Evolutionary conservation across 2,329 filamentous ascomycete species (phyloP).

Genomic region (Ceratocystis alfenasii): DNA sequence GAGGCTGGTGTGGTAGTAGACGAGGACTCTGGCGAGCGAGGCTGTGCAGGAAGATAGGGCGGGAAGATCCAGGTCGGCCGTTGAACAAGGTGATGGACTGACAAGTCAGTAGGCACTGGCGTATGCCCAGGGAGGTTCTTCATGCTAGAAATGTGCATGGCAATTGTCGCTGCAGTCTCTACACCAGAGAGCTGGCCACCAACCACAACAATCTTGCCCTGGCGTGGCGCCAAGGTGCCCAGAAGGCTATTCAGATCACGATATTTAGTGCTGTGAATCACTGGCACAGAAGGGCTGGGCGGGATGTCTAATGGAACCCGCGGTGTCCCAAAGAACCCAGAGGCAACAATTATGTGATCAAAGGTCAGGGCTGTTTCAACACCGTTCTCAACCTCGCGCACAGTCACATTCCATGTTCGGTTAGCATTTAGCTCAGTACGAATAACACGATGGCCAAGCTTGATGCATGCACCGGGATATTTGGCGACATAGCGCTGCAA

Average conservation of each 20-base stretch:
- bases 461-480: conserved; percentile 39
- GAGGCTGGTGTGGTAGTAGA: not conserved
- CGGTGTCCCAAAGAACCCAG: conserved; percentile 61
- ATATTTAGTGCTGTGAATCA: conserved; percentile 59
- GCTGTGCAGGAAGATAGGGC: conserved; percentile 38
- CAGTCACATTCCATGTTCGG: conserved; percentile 34
- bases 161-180: conserved; percentile 62
- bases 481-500: conserved; percentile 50
- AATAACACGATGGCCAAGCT: conserved; percentile 39
- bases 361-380: conserved; percentile 41
- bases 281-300: conserved; percentile 32
- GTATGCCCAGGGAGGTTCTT: conserved; percentile 36
- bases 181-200: conserved; percentile 76
- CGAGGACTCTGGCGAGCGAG: not conserved
- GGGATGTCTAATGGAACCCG: conserved; percentile 38
- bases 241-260: conserved; percentile 42
- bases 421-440: conserved; percentile 30
- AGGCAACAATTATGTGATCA: conserved; percentile 59
- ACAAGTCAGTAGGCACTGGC: conserved; percentile 38
- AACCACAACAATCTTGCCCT: conserved; percentile 57
- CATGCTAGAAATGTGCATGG: conserved; percentile 56
- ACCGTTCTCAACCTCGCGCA: conserved; percentile 27
- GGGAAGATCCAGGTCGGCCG: conserved; percentile 63
- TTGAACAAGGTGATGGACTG: conserved; percentile 56
- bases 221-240: conserved; percentile 28